Evolutionary conservation across 805 yeast species (phyloP).

Genomic region (Jamesozyma rosinii): DNA sequence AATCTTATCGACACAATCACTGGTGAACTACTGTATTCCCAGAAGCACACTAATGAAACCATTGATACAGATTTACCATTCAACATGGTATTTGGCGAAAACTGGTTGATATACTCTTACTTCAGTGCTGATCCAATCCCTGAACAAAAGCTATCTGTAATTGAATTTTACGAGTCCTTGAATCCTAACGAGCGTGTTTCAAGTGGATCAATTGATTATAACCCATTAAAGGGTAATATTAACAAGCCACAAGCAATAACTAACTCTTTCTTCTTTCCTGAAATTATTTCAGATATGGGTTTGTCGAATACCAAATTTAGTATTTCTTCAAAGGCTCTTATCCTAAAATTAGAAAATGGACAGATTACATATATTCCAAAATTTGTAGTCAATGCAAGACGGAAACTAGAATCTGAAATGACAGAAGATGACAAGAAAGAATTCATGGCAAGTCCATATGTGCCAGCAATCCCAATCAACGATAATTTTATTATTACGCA

Average conservation of each 20-base stretch:
- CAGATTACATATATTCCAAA: constrained; percentile 66
- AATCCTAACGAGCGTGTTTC: constrained; percentile 40
- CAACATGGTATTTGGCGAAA: constrained; percentile 60
- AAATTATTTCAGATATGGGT: constrained; percentile 42
- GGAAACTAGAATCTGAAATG: constrained; percentile 49
- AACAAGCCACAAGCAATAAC: constrained; percentile 41
- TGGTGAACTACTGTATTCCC: constrained; percentile 50
- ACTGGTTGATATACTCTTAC: constrained; percentile 70
- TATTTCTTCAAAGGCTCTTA: constrained; percentile 56
- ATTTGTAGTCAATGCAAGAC: constrained; percentile 53
- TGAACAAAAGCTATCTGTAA: constrained; percentile 51
- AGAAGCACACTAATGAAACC: constrained; percentile 35
- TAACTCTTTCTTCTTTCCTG: constrained; percentile 57
- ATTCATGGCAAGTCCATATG: constrained; percentile 53
- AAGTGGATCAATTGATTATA: constrained; percentile 6
- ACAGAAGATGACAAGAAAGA: constrained; percentile 46
- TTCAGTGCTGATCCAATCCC: constrained; percentile 42
- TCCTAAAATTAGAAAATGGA: constrained; percentile 51
- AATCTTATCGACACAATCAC: constrained; percentile 58
- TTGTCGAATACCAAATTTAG: constrained; percentile 55
- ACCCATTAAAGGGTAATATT: constrained; percentile 12
- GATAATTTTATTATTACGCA: constrained; percentile 46
- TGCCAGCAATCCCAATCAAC: constrained; percentile 47
- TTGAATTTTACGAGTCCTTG: constrained; percentile 70
- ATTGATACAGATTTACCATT: constrained; percentile 37